Evolutionary conservation across 2,329 filamentous ascomycete species (phyloP).

Genomic region (Colletotrichum tabaci): DNA sequence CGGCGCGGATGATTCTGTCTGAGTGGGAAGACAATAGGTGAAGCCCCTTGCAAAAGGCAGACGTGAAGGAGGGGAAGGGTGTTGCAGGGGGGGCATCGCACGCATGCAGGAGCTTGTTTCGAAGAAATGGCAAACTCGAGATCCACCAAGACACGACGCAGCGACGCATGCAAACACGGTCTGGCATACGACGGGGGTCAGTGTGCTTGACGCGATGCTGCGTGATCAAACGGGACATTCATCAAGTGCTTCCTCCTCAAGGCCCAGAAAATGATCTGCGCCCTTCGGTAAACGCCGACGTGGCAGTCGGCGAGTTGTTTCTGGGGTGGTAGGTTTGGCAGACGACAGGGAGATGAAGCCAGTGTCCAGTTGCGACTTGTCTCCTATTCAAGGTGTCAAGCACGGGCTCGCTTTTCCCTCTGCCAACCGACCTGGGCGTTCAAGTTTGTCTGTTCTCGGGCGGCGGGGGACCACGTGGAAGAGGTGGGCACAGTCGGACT

Average conservation of each 20-base stretch:
- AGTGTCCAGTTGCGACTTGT: too few species aligned
- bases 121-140: constrained; percentile 6
- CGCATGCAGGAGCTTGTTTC: constrained; percentile 8
- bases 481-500: constrained; percentile 23
- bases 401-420: not conserved
- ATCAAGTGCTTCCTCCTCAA: not conserved
- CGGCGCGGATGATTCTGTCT: not conserved
- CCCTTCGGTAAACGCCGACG: not conserved
- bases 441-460: constrained; percentile 10
- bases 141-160: constrained; percentile 13
- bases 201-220: constrained; percentile 1
- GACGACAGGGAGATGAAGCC: too few species aligned
- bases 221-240: not conserved
- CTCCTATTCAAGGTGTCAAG: not conserved
- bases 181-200: not conserved
- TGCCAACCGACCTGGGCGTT: constrained; percentile 1
- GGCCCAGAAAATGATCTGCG: not conserved
- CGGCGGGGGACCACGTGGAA: constrained; percentile 38
- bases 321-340: too few species aligned
- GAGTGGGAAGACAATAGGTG: too few species aligned
- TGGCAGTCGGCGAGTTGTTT: too few species aligned
- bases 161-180: constrained; percentile 11
- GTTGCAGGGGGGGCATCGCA: not conserved
- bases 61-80: not conserved
- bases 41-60: not conserved